A percentile compares a stretch with the other conserved stretches of the same genome.
Conservation (phyloP, 352 stramenopile genomes). For the Paralagenidium karlingii region DNA sequence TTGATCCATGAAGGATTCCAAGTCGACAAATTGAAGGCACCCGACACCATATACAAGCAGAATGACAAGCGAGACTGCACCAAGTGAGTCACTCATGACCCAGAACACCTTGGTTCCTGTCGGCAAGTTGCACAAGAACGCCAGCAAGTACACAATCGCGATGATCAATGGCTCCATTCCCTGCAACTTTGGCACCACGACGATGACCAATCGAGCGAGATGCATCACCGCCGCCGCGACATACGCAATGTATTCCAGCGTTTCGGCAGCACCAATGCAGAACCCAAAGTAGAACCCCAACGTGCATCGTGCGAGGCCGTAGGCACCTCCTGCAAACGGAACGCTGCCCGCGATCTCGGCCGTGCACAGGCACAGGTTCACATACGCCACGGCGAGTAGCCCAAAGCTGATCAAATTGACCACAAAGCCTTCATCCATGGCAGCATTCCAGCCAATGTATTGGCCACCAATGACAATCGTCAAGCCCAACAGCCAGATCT, state of each 20-base stretch:
- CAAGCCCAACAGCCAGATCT: constrained; percentile 18
- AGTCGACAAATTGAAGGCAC: constrained; percentile 9
- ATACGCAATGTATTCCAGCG: constrained; percentile 29
- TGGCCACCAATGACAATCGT: constrained; percentile 26
- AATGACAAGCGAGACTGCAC: constrained; percentile 4
- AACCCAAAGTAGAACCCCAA: constrained; percentile 20
- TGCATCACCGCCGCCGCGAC: constrained; percentile 14
- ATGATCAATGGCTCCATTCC: constrained; percentile 11
- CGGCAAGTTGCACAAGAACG: constrained; percentile 8
- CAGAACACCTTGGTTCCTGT: constrained; percentile 12
- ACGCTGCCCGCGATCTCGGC: constrained; percentile 16
- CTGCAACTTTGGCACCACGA: constrained; percentile 1
- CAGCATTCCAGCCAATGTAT: constrained; percentile 28
- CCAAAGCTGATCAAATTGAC: constrained; percentile 15
- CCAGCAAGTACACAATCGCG: constrained; percentile 10
- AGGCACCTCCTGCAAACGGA: constrained; percentile 18
- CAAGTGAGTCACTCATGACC: constrained; percentile 9
- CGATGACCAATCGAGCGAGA: constrained; percentile 11
- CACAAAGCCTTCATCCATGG: constrained; percentile 12
- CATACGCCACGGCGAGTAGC: constrained; percentile 14
- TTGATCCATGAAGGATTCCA: not conserved
- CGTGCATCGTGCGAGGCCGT: constrained; percentile 19
- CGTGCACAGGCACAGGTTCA: constrained; percentile 15
- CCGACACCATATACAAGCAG: constrained; percentile 11
- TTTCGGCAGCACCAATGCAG: constrained; percentile 19